Percentiles rank a stretch among this genome's conserved stretches.
phyloP scores from a whole-genome alignment of 1,284 basidiomycete species.

The Phellinidium pouzarii region DNA sequence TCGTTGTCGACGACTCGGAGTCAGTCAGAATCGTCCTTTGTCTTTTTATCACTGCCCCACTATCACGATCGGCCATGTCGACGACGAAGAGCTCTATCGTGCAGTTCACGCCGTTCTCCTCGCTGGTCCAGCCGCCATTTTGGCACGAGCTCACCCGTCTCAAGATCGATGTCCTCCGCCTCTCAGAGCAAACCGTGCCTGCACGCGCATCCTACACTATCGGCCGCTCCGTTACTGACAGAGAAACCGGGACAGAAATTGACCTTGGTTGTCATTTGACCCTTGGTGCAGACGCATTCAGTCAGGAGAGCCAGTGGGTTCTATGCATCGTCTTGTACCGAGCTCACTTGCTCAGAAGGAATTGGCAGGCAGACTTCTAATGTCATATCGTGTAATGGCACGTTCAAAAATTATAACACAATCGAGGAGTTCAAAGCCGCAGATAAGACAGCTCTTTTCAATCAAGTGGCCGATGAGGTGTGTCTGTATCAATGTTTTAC shows the following conservation, averaged over 20 bases:
- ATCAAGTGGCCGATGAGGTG: constrained; percentile 58
- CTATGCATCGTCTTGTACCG: constrained; percentile 7
- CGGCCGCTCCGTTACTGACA: constrained; percentile 69
- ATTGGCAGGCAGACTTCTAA: constrained; percentile 35
- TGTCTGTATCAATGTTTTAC: constrained; percentile 18
- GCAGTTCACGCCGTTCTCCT: constrained; percentile 84
- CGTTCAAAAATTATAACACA: constrained; percentile 92
- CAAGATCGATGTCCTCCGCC: constrained; percentile 87
- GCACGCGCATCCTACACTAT: constrained; percentile 65
- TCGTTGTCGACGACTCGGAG: no score
- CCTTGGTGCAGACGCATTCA: constrained; percentile 55
- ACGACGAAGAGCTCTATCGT: constrained; percentile 34
- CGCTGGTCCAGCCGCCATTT: constrained; percentile 84
- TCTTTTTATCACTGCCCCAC: no score
- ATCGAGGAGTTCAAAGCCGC: constrained; percentile 91
- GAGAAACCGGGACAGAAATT: constrained; percentile 62
- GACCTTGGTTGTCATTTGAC: constrained; percentile 53
- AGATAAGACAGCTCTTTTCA: constrained; percentile 84
- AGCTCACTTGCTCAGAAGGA: constrained; percentile 20
- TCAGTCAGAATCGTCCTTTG: no score
- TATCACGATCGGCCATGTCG: background rate
- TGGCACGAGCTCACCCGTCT: constrained; percentile 88
- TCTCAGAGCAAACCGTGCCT: constrained; percentile 68
- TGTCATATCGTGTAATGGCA: constrained; percentile 46
- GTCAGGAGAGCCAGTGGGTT: constrained; percentile 33